A percentile compares a stretch with the other conserved stretches of the same genome.
phyloP scores from a whole-genome alignment of 495 filamentous ascomycete species.

The Neurospora sp. region DNA sequence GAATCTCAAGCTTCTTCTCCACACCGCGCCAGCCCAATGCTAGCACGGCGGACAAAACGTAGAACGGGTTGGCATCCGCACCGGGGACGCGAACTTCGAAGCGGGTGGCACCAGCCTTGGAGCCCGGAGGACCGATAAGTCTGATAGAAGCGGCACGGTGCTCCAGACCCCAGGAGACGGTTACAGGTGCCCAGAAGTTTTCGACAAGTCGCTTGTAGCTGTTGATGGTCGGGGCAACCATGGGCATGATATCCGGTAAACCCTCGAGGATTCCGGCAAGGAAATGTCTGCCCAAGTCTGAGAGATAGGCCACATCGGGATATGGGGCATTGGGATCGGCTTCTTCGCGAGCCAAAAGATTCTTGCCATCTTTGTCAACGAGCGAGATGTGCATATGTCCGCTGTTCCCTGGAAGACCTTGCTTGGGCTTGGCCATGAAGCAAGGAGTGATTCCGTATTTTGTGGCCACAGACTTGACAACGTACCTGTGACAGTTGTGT shows the following conservation, averaged over 20 bases:
- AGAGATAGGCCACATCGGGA: constrained; percentile 66
- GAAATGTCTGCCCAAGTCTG: constrained; percentile 85
- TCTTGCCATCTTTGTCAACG: constrained; percentile 57
- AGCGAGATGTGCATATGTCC: constrained; percentile 92
- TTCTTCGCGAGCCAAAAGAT: constrained; percentile 66
- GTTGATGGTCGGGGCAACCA: constrained; percentile 89
- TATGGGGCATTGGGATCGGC: constrained; percentile 60
- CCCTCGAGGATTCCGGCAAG: constrained; percentile 83
- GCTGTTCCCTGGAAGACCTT: constrained; percentile 83
- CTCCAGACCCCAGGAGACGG: constrained; percentile 92
- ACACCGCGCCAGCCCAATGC: constrained; percentile 83
- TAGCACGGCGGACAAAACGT: constrained; percentile 78
- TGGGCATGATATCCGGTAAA: constrained; percentile 88
- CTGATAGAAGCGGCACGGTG: constrained; percentile 88
- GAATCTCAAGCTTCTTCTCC: constrained; percentile 76
- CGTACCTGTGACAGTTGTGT: constrained; percentile 42
- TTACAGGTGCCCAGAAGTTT: constrained; percentile 98
- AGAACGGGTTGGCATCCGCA: constrained; percentile 81
- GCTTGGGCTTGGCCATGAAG: constrained; percentile 97
- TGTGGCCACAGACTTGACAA: constrained; percentile 74
- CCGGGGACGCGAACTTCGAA: constrained; percentile 89
- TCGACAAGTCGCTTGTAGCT: constrained; percentile 96
- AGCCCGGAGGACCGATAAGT: constrained; percentile 77
- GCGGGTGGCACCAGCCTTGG: constrained; percentile 71
- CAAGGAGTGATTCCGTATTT: constrained; percentile 88